Base-by-base conservation (phyloP, 2,329 filamentous ascomycete species). In the Fusarium sp. region DNA sequence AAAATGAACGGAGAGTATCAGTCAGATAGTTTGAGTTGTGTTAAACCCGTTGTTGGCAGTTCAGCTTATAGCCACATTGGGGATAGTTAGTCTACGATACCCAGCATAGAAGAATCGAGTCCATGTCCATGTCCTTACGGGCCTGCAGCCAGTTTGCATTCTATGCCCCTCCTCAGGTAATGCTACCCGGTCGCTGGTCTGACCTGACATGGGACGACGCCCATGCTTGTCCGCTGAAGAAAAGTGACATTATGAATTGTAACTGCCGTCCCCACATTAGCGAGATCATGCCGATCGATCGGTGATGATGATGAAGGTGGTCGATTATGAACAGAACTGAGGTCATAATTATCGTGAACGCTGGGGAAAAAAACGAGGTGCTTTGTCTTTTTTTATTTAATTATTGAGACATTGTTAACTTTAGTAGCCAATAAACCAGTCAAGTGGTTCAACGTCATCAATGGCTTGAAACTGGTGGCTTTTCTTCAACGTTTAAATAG, bases 1-100 rank as follows among this genome's bases (percentile, higher is more conserved):
- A 9, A 86, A 81, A 73, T 90, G 71, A 48, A 47, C 37, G 55
- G 48, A 27, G 37, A 34, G 20, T 20, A 40, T 60, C 41, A 66
- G 62, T 30, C 48, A 66, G 61, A 62, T 57, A 56, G 25, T 44
- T 34, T 40, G 46, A 57, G 42, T 53, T 52, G 49, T 25, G 52
- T 58, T 58, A 46, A 61, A 51, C 44, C 32, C 55, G 49, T 34
- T 69, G 52, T 47, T 57, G 34, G 54, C 27, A 40, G 41, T 51
- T 24, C 51, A 59, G 53, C 32, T 54, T 53, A 41, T 63, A 16
- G 30, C 49, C 59, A 54, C 47, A 66, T 60, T 71, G 56, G 59
- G 59, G 66, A 74, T 71, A 62, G 71, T 61, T 27, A 29, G 54
- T 66, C 24, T 41, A 62, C 48, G 49, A 72, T 74, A 71, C 71